Evolutionary conservation across 352 stramenopile genomes (phyloP).

Genomic region (Discostella stelligera): DNA sequence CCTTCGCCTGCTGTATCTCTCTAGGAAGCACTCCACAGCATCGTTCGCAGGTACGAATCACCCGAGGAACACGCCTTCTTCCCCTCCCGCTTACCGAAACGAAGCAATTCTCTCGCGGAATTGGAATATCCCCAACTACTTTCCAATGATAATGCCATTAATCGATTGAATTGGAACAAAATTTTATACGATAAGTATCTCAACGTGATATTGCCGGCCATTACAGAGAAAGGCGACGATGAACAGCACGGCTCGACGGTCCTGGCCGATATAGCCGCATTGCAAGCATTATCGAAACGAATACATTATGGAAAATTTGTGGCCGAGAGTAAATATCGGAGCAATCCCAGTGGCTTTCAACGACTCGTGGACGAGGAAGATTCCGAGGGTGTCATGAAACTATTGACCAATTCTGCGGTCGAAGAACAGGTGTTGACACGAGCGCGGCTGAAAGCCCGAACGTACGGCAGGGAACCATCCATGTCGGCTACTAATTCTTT

Average conservation of each 20-base stretch:
- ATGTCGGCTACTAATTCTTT: constrained; percentile 18
- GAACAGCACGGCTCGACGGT: constrained; percentile 86
- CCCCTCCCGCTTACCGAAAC: constrained; percentile 86
- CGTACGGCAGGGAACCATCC: constrained; percentile 88
- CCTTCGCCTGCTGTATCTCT: too few relatives aligned
- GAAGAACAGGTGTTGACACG: constrained; percentile 87
- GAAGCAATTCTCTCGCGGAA: constrained; percentile 86
- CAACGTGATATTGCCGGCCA: constrained; percentile 91
- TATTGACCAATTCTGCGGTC: constrained; percentile 92
- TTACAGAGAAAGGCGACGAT: constrained; percentile 89
- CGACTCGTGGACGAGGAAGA: constrained; percentile 90
- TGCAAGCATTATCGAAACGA: constrained; percentile 94
- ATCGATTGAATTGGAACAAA: constrained; percentile 97
- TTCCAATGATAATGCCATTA: constrained; percentile 64
- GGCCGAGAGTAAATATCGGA: constrained; percentile 94
- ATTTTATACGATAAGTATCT: constrained; percentile 96
- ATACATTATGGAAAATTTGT: constrained; percentile 99
- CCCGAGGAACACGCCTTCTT: constrained; percentile 99
- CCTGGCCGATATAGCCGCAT: constrained; percentile 87
- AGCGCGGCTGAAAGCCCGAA: constrained; percentile 94
- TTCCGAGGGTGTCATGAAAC: constrained; percentile 92
- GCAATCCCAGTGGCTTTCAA: constrained; percentile 88
- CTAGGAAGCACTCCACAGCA: constrained; percentile 73
- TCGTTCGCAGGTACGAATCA: constrained; percentile 94
- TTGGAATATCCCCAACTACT: constrained; percentile 92